Conservation (phyloP, 495 filamentous ascomycete species). For the Chaetomidium leptoderma region DNA sequence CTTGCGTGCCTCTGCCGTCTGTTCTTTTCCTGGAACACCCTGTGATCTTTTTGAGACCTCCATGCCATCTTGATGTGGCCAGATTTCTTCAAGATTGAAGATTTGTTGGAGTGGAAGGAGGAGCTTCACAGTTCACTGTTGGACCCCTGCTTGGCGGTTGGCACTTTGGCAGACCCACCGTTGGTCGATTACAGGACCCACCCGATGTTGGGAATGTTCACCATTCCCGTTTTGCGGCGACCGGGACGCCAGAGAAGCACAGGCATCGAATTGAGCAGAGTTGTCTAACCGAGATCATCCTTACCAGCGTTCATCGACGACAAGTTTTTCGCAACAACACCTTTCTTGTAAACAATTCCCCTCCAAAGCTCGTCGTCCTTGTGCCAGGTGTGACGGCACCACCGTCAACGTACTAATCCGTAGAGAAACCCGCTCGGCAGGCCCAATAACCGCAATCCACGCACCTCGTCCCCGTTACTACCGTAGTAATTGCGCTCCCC, state of each 20-base stretch:
- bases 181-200: neutral
- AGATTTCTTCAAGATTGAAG: too few species aligned
- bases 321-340: conserved; percentile 3
- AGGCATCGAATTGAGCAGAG: neutral
- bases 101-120: too few species aligned
- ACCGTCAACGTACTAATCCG: neutral
- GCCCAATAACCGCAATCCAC: conserved; percentile 32
- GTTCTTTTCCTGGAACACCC: neutral
- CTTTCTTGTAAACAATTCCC: neutral
- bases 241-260: neutral
- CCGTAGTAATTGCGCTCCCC: conserved; percentile 31
- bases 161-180: too few species aligned
- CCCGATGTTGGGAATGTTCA: neutral
- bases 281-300: conserved; percentile 10
- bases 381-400: neutral
- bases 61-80: neutral
- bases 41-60: neutral
- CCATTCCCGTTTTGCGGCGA: neutral
- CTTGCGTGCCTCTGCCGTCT: neutral
- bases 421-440: conserved; percentile 15
- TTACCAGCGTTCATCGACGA: conserved; percentile 3
- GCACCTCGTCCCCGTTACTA: conserved; percentile 26
- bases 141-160: neutral
- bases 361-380: neutral
- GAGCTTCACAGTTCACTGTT: too few species aligned